Evolutionary conservation across 176 grass and related monocot genomes (phyloP), one percentile per base, ranked within the genome.

Genomic region (Tuctoria greenei): DNA sequence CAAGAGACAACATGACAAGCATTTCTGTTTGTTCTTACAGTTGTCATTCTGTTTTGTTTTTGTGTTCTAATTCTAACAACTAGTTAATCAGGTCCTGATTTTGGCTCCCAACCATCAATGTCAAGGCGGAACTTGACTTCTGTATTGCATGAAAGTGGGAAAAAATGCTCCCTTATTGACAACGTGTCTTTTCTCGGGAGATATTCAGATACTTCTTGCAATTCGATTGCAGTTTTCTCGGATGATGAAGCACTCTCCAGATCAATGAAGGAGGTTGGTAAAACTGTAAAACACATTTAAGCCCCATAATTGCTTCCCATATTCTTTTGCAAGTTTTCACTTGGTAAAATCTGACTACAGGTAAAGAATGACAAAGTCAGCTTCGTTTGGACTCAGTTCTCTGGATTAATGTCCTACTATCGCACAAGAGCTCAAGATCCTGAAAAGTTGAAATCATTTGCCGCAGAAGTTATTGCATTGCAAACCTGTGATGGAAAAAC

Each of bases 381-480:
- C 66, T 98, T 98, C 43, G 38, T 98, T 51, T 98, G 95, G 95
- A 86, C 89, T 41, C 91, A 86, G n/a, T 94, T 98, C 85, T 90
- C 84, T 2, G 82, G 82, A 71, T 67, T 98, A 62, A 88, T 98
- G 7, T 88, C 84, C 23, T 92, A 92, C 85, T 85, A 90, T 38
- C 52, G 49, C 57, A 57, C 25, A 81, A 83, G 84, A 67, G 83
- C 84, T 28, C 45, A 92, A 76, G 89, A 98, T 73, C 75, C 72
- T 8, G 87, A 86, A 12, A 88, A 76, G 41, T 46, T 94, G 79
- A 92, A 88, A 85, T 81, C 70, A 58, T 90, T 59, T 84, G 72
- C 94, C 14, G 89, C 91, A 14, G 89, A 94, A 86, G 79, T 83
- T 78, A 74, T 98, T 72, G 90, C 95, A 71, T 79, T 93, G 73